Base-by-base conservation (phyloP, 371 early-diverging fungal genomes). In the Rhizopus microsporus region DNA sequence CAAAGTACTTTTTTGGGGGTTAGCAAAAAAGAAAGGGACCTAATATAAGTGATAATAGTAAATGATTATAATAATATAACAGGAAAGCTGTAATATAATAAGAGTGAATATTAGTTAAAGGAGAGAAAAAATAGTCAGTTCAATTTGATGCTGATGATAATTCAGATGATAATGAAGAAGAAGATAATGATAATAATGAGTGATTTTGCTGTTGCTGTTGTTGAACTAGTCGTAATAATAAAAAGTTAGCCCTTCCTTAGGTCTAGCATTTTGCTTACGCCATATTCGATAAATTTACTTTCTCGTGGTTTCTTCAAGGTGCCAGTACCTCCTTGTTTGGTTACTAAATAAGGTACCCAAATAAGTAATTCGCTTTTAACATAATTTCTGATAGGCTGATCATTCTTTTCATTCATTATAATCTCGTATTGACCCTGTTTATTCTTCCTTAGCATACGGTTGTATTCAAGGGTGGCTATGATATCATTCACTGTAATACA, bases 11-110 rank as follows among this genome's bases (percentile, higher is more conserved):
- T 54, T 15, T 15, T 13, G 31, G 13, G 15, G 32, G 2, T 52
- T 9, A 5, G n/a, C 61, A 62, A 99, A 9, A 99, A 98, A 15
- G 96, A 88, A 37, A 90, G 81, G 71, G 96, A 99, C 98, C 99
- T 98, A 4, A 93, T 86, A 60, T 95, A 86, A 23, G 23, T 23
- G 23, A 23, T 23, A 23, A 23, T 23, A 23, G 23, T 23, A 23
- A 23, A 23, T 23, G 23, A 23, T 23, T 23, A 2, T 23, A 23
- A 23, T 23, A 23, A 23, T 1, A 23, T 23, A 23, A 23, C 23
- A 23, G 23, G 23, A 23, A 23, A 23, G 23, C 2, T 23, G 23
- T 23, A 23, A 23, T 23, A 23, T 23, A 23, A 23, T 2, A 23
- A 23, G 23, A 23, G 23, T 23, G 2, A 23, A 23, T 23, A 23